Evolutionary conservation across 2,329 filamentous ascomycete genomes (phyloP).

Genomic region (Pyricularia sp.): DNA sequence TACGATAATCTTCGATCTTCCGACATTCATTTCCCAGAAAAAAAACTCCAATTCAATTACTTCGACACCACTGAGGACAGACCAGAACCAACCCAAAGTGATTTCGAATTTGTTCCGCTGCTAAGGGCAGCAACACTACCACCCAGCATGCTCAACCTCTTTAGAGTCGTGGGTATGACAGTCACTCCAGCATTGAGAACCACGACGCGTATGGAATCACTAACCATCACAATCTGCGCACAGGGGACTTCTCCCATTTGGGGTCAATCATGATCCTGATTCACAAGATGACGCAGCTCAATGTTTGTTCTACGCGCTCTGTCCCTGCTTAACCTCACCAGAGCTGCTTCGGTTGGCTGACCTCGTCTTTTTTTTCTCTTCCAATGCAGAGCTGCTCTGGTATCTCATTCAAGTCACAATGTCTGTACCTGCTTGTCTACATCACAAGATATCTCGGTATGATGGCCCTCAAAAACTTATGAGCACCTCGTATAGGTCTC

Average conservation of each 20-base stretch:
- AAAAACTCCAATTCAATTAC: background rate
- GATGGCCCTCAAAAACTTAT: slow-evolving; percentile 5
- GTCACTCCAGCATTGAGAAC: background rate
- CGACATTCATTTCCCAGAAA: background rate
- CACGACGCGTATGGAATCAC: background rate
- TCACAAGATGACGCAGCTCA: slow-evolving; percentile 92
- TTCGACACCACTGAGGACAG: background rate
- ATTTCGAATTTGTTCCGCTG: background rate
- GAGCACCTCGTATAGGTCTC: background rate
- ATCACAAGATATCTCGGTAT: slow-evolving; percentile 81
- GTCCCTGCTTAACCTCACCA: slow-evolving; percentile 1
- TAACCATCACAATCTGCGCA: background rate
- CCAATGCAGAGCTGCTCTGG: slow-evolving; percentile 78
- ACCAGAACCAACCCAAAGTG: background rate
- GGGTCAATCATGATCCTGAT: slow-evolving; percentile 89
- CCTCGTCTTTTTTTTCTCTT: background rate
- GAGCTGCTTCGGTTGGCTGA: slow-evolving; percentile 7
- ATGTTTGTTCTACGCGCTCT: slow-evolving; percentile 45
- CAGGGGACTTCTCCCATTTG: slow-evolving; percentile 93
- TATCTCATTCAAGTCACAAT: slow-evolving; percentile 98
- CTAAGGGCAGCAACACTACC: slow-evolving; percentile 3
- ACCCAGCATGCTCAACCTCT: slow-evolving; percentile 44
- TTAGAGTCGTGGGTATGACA: slow-evolving; percentile 45
- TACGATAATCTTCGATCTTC: background rate
- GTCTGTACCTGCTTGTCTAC: slow-evolving; percentile 89